Base-by-base conservation (phyloP, 106 monocot genomes). In the Dendrobium nobile region DNA sequence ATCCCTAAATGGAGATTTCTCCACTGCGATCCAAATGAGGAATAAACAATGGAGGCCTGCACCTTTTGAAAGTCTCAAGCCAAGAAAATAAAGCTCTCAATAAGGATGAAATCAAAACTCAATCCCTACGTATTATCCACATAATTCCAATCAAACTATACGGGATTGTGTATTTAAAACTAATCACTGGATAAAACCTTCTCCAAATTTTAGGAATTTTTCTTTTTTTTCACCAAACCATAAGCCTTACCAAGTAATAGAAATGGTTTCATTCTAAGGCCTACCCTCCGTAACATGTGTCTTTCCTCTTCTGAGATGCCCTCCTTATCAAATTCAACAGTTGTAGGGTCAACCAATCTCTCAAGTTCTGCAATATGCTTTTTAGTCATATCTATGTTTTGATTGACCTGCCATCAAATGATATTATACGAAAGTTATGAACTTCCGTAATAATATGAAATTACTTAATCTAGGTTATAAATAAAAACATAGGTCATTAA, bases 251-350 rank as follows among this genome's bases (percentile, higher is more conserved):
- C 99, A 79, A 99, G 82, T 13, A 93, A 80, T 73, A 99, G 78
- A 86, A 91, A 99, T 58, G 92, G 82, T 64, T 95, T 87, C 99
- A 95, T 99, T 77, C 91, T 90, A 78, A 99, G 58, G 24, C 99
- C 99, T 77, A 99, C 83, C 83, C 91, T 95, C 77, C 93, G 86
- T 47, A 99, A 82, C 99, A 99, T 99, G 82, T 90, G 93, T 85
- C 92, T 93, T 85, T 99, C 99, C 81, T 99, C 99, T 84, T 99
- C 83, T 84, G 88, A 87, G 72, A 99, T 95, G 28, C 83, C 84
- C 84, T 95, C 99, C 74, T 79, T 99, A 83, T 90, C 90, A 76
- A 82, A 54, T 78, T 91, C 95, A 73, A 70, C 56, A 68, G 51
- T 79, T 64, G 80, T 28, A 77, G 82, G 54, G 41, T 86, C 83